phyloP scores from a whole-genome alignment of 306 rosid species.

The Trifolium fragiferum region DNA sequence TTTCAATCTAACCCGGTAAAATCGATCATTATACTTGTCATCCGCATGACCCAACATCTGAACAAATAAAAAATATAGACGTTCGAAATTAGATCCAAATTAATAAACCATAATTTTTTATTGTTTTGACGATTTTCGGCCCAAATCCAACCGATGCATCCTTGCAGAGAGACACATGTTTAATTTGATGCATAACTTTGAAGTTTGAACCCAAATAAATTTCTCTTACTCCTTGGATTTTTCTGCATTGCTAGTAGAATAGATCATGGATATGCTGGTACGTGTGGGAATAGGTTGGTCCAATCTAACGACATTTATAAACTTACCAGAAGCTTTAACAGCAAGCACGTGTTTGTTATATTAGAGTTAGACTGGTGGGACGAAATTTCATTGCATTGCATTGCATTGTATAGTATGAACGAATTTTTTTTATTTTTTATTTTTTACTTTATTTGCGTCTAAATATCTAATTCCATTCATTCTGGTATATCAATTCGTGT shows the following conservation, averaged over 20 bases:
- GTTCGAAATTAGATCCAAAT: no score
- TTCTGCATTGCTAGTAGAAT: no score
- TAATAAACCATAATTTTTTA: no score
- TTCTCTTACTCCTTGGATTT: neutral
- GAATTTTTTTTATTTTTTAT: no score
- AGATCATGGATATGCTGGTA: neutral
- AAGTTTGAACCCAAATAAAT: slow-evolving; percentile 9
- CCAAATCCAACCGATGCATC: no score
- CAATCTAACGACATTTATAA: slow-evolving; percentile 41
- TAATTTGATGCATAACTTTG: neutral
- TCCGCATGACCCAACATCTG: no score
- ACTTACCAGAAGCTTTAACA: slow-evolving; percentile 5
- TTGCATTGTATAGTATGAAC: neutral
- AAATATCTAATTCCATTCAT: slow-evolving; percentile 40
- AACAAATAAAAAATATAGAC: no score
- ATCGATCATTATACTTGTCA: no score
- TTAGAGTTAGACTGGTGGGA: neutral
- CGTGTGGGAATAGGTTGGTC: slow-evolving; percentile 41
- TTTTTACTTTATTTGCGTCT: slow-evolving; percentile 44
- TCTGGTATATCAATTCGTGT: no score
- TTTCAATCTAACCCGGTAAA: no score
- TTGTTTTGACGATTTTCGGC: no score
- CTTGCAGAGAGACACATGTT: neutral
- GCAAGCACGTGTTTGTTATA: slow-evolving; percentile 54
- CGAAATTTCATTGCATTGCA: no score